Evolutionary conservation across 83 land plant species (phyloP), one percentile per base, ranked within the genome.

Genomic region (Picea abies): DNA sequence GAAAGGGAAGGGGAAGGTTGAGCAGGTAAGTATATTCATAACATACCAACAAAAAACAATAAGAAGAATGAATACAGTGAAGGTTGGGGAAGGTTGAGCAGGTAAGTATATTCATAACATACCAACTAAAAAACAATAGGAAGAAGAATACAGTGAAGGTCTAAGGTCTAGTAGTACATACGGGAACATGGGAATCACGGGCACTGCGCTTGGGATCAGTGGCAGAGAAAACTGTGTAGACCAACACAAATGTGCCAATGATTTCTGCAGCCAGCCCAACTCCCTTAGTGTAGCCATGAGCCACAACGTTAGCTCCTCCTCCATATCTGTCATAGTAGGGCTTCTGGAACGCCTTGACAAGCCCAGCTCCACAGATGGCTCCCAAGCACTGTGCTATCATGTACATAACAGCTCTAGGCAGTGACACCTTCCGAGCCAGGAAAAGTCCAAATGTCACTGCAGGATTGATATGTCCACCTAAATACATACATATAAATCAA

Each of bases 321-420:
- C 83, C 81, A 41, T 56, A 23, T 29, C 1, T 12, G 15, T 70
- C 44, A 83, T 90, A 90, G 20, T 17, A 73, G 20, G 61, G 15
- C 32, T 66, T 37, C 83, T 83, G 78, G 82, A 90, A 87, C 0
- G 88, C 92, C 82, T 87, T 90, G 41, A 88, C 92, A 2, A 90
- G 86, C 23, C 91, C 89, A 19, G 84, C 90, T 0, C 91, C 91
- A 75, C 91, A 89, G 17, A 89, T 89, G 52, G 91, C 91, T 5
- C 91, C 91, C n/a, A 89, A 76, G 81, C 90, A 89, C 73, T 89
- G 92, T 79, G 86, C 86, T 25, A 90, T 71, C 80, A 90, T 87
- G 88, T 90, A 90, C 79, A 85, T 83, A 4, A 90, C 25, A 19
- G 90, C 90, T 25, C 92, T 80, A 5, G 88, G 84, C 83, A 90